Base-by-base conservation (phyloP, 2,329 filamentous ascomycete species). In the Aspergillus spinulosporus region DNA sequence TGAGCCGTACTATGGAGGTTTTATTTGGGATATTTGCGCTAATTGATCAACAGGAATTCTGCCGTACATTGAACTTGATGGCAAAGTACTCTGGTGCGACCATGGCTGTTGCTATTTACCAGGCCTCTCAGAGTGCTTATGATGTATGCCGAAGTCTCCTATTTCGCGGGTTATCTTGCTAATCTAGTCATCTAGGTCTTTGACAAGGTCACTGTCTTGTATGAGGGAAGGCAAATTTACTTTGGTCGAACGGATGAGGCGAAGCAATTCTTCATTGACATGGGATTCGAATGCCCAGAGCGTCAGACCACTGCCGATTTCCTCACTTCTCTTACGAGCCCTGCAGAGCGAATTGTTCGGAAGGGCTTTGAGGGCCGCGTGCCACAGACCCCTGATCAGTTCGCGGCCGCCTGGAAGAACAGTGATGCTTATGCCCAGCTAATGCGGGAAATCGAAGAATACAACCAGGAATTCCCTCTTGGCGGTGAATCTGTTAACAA, bases 221-320 rank as follows among this genome's bases (percentile, higher is more conserved):
- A 92, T 66, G 87, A 91, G 64, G 89, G 89, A 1, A 81, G 87
- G 1, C 84, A 92, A 67, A 92, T 93, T 64, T 93, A 86, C 75
- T 92, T 88, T 62, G 90, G 89, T 0, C 81, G 81, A 0, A 83
- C 85, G 0, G 68, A 67, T 4, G 73, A 80, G 2, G 89, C 88
- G 0, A 86, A 81, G 64, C 69, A 68, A 0, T 92, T 84, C 72
- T 92, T 92, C 62, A 83, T 88, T 64, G 75, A 79, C 9, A 83
- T 88, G 72, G 89, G 89, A 32, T 92, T 86, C 77, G 72, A 82
- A 9, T 91, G 88, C 63, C 87, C 87, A 0, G 74, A 82, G 3
- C 82, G 88, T 9, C 87, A 90, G 67, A 90, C 87, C 0, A 87
- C 84, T 0, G 85, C 83, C 5, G 88, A 90, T 71, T 90, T 90